phyloP scores from a whole-genome alignment of 768 basidiomycete genomes.

The Infundibulicybe gibba region DNA sequence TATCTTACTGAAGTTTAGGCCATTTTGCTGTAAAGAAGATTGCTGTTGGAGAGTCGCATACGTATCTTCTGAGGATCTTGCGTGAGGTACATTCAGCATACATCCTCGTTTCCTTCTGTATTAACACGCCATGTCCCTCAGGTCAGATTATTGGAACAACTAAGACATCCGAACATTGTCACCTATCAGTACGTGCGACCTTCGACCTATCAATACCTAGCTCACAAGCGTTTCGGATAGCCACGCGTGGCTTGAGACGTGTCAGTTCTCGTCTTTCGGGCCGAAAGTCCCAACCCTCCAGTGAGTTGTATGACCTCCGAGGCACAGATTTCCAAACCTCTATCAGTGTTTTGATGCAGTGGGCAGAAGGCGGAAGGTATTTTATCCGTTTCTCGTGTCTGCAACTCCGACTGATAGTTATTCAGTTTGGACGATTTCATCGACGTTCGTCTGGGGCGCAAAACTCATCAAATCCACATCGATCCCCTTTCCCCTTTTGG shows the following conservation, averaged over 20 bases:
- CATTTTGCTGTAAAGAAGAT: constrained; percentile 97
- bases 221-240: constrained; percentile 18
- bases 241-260: constrained; percentile 89
- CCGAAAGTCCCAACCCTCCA: constrained; percentile 86
- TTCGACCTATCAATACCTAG: not conserved
- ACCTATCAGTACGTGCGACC: constrained; percentile 67
- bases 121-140: constrained; percentile 15
- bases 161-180: constrained; percentile 91
- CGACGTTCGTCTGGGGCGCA: constrained; percentile 68
- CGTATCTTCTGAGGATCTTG: constrained; percentile 79
- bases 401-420: not conserved
- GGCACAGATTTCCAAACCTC: not conserved
- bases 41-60: constrained; percentile 87
- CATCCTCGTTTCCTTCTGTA: not conserved
- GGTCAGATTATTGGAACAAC: constrained; percentile 81
- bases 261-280: constrained; percentile 85
- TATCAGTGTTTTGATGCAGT: constrained; percentile 83
- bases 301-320: constrained; percentile 31
- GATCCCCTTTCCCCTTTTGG: constrained; percentile 25
- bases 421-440: constrained; percentile 80
- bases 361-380: constrained; percentile 83
- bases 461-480: constrained; percentile 45
- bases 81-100: constrained; percentile 51
- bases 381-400: not conserved
- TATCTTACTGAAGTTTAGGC: constrained; percentile 31